These are phyloP conservation scores for Erigeron canadensis DNA, from an alignment of 129 eudicot genomes.

Conservation along the genomic window DNA sequence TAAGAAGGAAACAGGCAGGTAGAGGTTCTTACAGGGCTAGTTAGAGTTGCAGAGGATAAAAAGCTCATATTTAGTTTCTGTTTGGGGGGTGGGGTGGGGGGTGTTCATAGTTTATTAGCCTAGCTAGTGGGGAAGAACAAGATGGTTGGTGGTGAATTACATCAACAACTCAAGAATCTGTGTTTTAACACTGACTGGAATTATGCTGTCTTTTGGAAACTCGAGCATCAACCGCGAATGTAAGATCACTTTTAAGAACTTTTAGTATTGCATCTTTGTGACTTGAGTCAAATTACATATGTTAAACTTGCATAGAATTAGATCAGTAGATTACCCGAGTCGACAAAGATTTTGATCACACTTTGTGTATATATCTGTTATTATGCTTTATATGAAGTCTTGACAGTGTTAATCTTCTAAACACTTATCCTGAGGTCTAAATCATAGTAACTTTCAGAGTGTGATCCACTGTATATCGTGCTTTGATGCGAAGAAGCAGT, in stretches of 20 bases:
- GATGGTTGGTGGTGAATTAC: constrained; percentile 80
- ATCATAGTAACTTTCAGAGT: too few species aligned
- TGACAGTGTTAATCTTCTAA: too few species aligned
- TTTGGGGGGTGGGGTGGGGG: constrained; percentile 25
- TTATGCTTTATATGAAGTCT: too few species aligned
- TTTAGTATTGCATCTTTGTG: background rate
- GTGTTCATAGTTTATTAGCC: constrained; percentile 35
- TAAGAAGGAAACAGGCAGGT: constrained; percentile 96
- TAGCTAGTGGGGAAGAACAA: constrained; percentile 27
- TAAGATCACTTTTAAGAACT: constrained; percentile 36
- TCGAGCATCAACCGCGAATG: constrained; percentile 71
- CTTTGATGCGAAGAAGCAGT: too few species aligned
- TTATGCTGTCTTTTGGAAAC: constrained; percentile 90
- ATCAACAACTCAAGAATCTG: constrained; percentile 58
- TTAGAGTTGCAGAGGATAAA: constrained; percentile 50
- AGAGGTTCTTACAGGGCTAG: constrained; percentile 98
- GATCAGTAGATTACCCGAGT: background rate
- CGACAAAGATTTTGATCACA: background rate
- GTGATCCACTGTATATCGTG: too few species aligned
- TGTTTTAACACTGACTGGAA: constrained; percentile 81
- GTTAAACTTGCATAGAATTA: constrained; percentile 10
- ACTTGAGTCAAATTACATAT: background rate
- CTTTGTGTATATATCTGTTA: too few species aligned
- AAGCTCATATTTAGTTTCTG: constrained; percentile 33
- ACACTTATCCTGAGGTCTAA: too few species aligned